Percentiles rank a stretch among this genome's conserved stretches.
Conservation (phyloP, 768 basidiomycete species). For the Polyporus arcularius region DNA sequence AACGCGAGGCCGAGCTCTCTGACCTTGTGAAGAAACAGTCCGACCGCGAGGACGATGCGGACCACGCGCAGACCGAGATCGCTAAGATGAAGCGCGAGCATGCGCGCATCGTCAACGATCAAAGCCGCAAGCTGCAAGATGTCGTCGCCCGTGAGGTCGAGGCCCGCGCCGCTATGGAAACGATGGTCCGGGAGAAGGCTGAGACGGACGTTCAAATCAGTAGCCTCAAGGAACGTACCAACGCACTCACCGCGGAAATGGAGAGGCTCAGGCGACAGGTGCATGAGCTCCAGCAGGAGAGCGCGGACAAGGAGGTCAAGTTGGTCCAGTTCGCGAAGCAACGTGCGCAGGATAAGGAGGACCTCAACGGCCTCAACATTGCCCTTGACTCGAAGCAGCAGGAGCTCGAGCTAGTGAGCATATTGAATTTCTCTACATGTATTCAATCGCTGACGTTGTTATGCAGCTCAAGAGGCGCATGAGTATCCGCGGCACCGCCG, state of each 20-base stretch:
- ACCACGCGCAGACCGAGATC: conserved; percentile 56
- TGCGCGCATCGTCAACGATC: conserved; percentile 49
- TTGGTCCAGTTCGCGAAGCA: conserved; percentile 72
- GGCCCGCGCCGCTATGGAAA: conserved; percentile 49
- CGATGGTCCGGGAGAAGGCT: conserved; percentile 52
- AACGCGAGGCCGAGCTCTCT: conserved; percentile 57
- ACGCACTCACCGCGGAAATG: conserved; percentile 52
- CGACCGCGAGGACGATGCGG: conserved; percentile 52
- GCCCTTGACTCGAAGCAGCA: conserved; percentile 94
- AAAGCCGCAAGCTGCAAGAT: conserved; percentile 46
- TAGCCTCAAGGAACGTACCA: conserved; percentile 50
- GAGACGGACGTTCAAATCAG: conserved; percentile 54
- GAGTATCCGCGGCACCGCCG: conserved; percentile 56
- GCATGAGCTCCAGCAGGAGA: conserved; percentile 75
- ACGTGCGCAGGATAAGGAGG: conserved; percentile 68
- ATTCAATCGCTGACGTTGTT: background rate
- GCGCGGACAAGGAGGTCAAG: conserved; percentile 82
- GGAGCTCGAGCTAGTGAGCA: conserved; percentile 82
- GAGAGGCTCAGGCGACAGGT: conserved; percentile 62
- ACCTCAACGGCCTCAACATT: conserved; percentile 82
- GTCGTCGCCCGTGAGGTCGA: conserved; percentile 48
- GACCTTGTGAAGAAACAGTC: conserved; percentile 48
- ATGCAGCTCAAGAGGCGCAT: conserved; percentile 55
- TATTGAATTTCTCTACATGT: background rate
- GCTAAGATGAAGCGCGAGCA: conserved; percentile 57